phyloP scores from a whole-genome alignment of 805 yeast species.

The Vanderwaltozyma yarrowii region DNA sequence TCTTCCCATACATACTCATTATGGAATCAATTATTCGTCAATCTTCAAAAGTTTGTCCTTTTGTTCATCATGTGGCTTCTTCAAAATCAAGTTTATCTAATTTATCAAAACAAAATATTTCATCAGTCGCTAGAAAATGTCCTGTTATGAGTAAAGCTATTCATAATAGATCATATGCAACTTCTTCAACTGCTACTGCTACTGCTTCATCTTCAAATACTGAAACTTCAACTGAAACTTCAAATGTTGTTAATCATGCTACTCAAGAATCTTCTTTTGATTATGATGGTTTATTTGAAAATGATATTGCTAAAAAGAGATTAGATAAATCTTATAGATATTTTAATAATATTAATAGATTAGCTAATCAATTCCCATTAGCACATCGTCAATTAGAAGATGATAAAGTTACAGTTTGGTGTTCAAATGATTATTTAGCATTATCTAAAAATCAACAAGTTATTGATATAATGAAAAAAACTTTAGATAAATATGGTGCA shows the following conservation, averaged over 20 bases:
- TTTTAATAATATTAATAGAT: conserved; percentile 93
- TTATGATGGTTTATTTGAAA: conserved; percentile 57
- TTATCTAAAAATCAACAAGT: conserved; percentile 80
- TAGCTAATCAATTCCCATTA: conserved; percentile 85
- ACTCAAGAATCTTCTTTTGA: conserved; percentile 52
- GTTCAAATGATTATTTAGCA: conserved; percentile 95
- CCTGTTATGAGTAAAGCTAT: conserved; percentile 89
- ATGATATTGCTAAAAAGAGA: conserved; percentile 65
- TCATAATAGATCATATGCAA: conserved; percentile 12
- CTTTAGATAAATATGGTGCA: conserved; percentile 85
- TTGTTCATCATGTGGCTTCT: conserved; percentile 38
- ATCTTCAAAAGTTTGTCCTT: conserved; percentile 77
- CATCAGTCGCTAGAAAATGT: conserved; percentile 57
- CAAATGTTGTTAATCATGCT: conserved; percentile 29
- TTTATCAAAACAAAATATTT: conserved; percentile 29
- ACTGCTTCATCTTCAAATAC: conserved; percentile 27
- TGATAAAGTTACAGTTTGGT: conserved; percentile 96
- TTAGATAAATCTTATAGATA: conserved; percentile 86
- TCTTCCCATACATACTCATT: no score
- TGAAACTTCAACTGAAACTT: conserved; percentile 27
- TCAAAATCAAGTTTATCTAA: conserved; percentile 12
- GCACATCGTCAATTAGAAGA: conserved; percentile 72
- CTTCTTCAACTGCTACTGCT: conserved; percentile 18
- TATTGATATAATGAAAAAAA: conserved; percentile 61
- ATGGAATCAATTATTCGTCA: conserved; percentile 79